Base-by-base conservation (phyloP, 768 basidiomycete genomes). In the Trametes punicea region DNA sequence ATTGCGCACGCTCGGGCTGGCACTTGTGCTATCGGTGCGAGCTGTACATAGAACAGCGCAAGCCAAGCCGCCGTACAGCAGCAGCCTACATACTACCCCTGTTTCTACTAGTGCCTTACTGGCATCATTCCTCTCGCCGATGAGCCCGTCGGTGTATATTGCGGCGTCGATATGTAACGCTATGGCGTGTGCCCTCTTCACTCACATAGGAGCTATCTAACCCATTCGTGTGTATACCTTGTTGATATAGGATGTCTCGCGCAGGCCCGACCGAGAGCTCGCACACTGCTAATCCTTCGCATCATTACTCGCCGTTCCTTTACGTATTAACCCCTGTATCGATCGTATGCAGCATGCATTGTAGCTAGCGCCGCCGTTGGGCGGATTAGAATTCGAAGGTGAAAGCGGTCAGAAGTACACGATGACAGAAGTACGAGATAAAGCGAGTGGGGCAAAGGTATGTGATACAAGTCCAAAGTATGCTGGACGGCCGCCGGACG, bases 1-100 rank as follows among this genome's bases (percentile, higher is more conserved):
- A 21, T 13, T 6, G 36, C 36, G 15, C 36, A n/a, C 36, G 36
- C 36, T 78, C 68, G 72, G 40, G 46, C 8, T 54, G 34, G 36
- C 25, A 48, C 44, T 21, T 18, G 25, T 20, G 11, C 45, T 20
- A 36, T n/a, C 29, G 20, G 21, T 8, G 18, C 13, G 41, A 18
- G 29, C 39, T 46, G 31, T 56, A 56, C 45, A 47, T 56, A 46
- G 41, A n/a, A 13, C 21, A 26, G 18, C 11, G 13, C 33, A 26
- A 42, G 21, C 16, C 18, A 30, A 16, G n/a, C n/a, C n/a, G n/a
- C n/a, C n/a, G n/a, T n/a, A n/a, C n/a, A n/a, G n/a, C 23, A 18
- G 30, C 23, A 26, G 10, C 36, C 29, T 16, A 45, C 29, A n/a
- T n/a, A 44, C 25, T 56, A 26, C 31, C 39, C 44, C 34, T 55